These are phyloP conservation scores for Saccharomyces hybrid DNA, from an alignment of 1,139 yeast species.

Conservation along the genomic window DNA sequence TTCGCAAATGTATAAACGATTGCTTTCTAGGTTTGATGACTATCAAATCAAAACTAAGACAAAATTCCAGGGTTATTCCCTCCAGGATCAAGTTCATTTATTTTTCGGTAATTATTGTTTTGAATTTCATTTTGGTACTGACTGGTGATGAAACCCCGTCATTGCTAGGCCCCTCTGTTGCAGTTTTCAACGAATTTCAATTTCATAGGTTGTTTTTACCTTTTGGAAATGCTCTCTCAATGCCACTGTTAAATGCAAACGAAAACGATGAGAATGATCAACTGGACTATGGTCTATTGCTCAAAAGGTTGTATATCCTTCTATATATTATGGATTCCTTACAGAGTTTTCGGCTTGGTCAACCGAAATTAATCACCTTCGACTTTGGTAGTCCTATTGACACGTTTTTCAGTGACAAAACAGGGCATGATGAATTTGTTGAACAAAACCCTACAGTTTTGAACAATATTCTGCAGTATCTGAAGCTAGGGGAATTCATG, in stretches of 20 bases:
- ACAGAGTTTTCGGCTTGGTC: conserved; percentile 52
- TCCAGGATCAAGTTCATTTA: conserved; percentile 36
- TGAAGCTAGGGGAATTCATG: conserved; percentile 25
- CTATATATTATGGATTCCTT: conserved; percentile 48
- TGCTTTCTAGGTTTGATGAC: conserved; percentile 39
- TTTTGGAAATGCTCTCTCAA: conserved; percentile 24
- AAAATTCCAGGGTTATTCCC: conserved; percentile 29
- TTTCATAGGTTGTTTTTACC: conserved; percentile 36
- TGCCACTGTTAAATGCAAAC: background rate
- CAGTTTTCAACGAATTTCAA: conserved; percentile 54
- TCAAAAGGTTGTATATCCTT: conserved; percentile 46
- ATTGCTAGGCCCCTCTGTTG: conserved; percentile 46
- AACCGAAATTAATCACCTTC: conserved; percentile 38
- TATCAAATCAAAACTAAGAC: conserved; percentile 39
- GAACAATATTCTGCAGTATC: conserved; percentile 17
- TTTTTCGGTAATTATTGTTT: conserved; percentile 42
- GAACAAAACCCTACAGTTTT: conserved; percentile 20
- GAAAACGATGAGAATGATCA: background rate
- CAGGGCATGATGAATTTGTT: conserved; percentile 21
- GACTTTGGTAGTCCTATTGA: conserved; percentile 20
- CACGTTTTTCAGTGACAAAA: conserved; percentile 11
- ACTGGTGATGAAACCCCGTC: conserved; percentile 52
- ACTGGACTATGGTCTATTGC: conserved; percentile 34
- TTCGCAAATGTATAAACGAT: conserved; percentile 16
- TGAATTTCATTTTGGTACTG: conserved; percentile 52